phyloP scores from a whole-genome alignment of 768 basidiomycete genomes.

The Auriscalpium microsporum region DNA sequence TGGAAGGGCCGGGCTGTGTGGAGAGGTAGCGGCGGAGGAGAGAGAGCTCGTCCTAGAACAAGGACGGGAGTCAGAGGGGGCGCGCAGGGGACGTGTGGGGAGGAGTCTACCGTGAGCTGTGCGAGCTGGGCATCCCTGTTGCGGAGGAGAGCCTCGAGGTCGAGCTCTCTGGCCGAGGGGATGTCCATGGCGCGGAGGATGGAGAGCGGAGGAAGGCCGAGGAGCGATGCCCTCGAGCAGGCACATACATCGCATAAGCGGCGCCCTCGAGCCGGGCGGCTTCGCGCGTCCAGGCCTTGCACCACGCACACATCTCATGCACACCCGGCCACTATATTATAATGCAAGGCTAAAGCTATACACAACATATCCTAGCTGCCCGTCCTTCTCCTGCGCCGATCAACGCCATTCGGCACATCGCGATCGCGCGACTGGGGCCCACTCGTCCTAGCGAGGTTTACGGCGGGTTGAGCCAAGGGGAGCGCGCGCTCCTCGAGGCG shows the following conservation, averaged over 20 bases:
- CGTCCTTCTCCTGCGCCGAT: neutral
- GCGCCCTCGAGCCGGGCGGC: neutral
- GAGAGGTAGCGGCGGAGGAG: constrained; percentile 58
- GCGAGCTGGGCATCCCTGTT: constrained; percentile 65
- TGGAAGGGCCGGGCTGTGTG: constrained; percentile 49
- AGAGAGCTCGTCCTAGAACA: constrained; percentile 60
- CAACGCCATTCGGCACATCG: neutral
- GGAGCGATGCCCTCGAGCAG: no score
- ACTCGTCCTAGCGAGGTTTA: neutral
- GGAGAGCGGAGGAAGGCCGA: neutral
- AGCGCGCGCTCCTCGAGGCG: neutral
- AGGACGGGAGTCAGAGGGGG: neutral
- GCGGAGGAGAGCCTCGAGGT: constrained; percentile 72
- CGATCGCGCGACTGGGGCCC: neutral
- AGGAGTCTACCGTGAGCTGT: constrained; percentile 57
- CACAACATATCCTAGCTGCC: neutral
- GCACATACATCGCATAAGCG: no score
- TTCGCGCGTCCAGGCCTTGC: no score
- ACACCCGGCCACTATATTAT: no score
- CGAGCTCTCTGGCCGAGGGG: constrained; percentile 68
- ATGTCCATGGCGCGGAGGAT: constrained; percentile 43
- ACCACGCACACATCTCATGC: no score
- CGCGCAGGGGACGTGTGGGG: constrained; percentile 3
- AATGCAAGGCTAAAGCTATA: neutral
- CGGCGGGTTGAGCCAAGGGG: neutral